phyloP scores from a whole-genome alignment of 2,329 filamentous ascomycete genomes.

The Pseudogymnoascus sp. region DNA sequence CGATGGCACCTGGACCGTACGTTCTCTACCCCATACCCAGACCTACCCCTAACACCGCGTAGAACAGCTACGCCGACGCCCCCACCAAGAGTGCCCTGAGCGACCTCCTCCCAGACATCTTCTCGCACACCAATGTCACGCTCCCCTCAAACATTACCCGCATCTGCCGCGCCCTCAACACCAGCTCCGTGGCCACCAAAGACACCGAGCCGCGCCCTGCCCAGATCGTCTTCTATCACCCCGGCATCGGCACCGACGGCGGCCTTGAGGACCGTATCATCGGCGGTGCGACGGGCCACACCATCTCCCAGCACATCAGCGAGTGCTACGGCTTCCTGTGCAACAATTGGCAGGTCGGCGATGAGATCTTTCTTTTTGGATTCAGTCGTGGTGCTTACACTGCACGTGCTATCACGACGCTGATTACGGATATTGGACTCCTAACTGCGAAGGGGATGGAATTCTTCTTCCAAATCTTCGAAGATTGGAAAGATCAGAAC shows the following conservation, averaged over 20 bases:
- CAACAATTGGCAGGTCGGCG: slow-evolving; percentile 33
- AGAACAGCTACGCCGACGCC: slow-evolving; percentile 7
- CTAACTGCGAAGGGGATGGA: slow-evolving; percentile 36
- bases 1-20: slow-evolving; percentile 26
- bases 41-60: background rate
- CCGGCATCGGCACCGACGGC: slow-evolving; percentile 49
- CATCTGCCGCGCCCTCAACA: slow-evolving; percentile 48
- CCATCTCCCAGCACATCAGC: slow-evolving; percentile 42
- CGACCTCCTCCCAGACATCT: background rate
- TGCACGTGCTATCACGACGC: slow-evolving; percentile 29
- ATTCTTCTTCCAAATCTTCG: slow-evolving; percentile 35
- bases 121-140: background rate
- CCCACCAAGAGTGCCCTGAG: background rate
- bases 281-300: slow-evolving; percentile 47
- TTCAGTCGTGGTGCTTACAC: slow-evolving; percentile 36
- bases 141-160: slow-evolving; percentile 53
- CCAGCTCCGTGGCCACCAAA: slow-evolving; percentile 37
- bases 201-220: slow-evolving; percentile 23
- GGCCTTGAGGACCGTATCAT: slow-evolving; percentile 41
- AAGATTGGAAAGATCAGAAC: slow-evolving; percentile 31
- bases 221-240: slow-evolving; percentile 54
- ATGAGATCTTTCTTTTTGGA: slow-evolving; percentile 32
- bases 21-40: background rate
- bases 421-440: slow-evolving; percentile 32
- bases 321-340: slow-evolving; percentile 41